phyloP scores from a whole-genome alignment of 768 basidiomycete genomes.

The Auriculariales sp. region DNA sequence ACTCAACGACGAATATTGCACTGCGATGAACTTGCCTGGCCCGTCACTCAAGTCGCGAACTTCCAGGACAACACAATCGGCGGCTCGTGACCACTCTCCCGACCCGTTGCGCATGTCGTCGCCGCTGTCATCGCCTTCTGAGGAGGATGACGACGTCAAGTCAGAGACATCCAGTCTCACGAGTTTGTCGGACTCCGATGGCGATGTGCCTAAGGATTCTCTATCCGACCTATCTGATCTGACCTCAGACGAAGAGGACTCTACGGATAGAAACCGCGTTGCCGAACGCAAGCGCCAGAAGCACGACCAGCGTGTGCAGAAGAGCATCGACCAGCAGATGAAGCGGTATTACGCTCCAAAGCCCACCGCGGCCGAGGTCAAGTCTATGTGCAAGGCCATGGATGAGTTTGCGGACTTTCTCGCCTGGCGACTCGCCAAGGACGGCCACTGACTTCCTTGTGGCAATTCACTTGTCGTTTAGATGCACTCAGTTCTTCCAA shows the following conservation, averaged over 20 bases:
- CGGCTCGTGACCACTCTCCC: not conserved
- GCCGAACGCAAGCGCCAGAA: constrained; percentile 1
- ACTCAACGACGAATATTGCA: not conserved
- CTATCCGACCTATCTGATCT: too few relatives aligned
- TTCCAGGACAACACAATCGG: not conserved
- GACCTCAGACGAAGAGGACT: constrained; percentile 2
- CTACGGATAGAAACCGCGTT: constrained; percentile 4
- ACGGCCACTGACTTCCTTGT: too few relatives aligned
- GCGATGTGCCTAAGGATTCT: not conserved
- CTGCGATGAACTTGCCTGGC: not conserved
- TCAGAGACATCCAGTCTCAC: constrained; percentile 12
- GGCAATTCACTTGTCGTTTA: too few relatives aligned
- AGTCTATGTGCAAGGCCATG: constrained; percentile 35
- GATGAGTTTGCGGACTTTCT: constrained; percentile 46
- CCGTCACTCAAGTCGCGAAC: not conserved
- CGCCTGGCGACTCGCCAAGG: constrained; percentile 33
- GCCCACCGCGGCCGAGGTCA: constrained; percentile 22
- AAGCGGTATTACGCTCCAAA: not conserved
- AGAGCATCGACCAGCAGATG: not conserved
- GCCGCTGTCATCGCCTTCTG: not conserved
- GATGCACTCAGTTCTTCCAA: too few relatives aligned
- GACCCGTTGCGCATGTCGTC: not conserved
- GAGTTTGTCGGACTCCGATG: constrained; percentile 5
- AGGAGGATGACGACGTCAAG: not conserved
- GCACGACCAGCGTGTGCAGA: constrained; percentile 10